phyloP scores from a whole-genome alignment of 2,329 filamentous ascomycete species.

The Leptodontidium sp. region DNA sequence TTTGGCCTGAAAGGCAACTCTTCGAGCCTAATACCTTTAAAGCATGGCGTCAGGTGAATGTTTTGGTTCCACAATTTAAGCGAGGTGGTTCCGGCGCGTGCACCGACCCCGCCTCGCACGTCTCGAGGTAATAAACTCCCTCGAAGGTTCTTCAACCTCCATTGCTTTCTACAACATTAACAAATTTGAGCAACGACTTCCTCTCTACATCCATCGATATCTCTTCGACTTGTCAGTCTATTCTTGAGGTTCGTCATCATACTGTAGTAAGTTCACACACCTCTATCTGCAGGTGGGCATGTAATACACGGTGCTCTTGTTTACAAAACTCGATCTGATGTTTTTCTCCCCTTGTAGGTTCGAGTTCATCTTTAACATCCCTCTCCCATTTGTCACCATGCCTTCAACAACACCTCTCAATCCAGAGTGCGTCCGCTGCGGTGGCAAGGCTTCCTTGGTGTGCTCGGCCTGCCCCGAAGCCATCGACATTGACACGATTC shows the following conservation, averaged over 20 bases:
- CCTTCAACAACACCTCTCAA: not conserved
- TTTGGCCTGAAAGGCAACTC: too few relatives aligned
- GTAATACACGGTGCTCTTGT: not conserved
- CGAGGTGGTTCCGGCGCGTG: not conserved
- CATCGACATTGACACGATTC: not conserved
- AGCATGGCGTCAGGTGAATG: not conserved
- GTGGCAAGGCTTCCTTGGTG: not conserved
- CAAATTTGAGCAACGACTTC: too few relatives aligned
- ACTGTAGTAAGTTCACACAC: not conserved
- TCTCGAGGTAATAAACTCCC: not conserved
- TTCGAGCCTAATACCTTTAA: not conserved
- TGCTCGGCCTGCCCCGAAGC: not conserved
- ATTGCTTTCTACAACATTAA: too few relatives aligned
- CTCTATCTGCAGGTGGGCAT: not conserved
- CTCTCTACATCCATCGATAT: too few relatives aligned
- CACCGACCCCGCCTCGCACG: not conserved
- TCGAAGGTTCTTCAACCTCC: too few relatives aligned
- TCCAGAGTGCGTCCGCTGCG: not conserved
- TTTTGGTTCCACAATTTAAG: slow-evolving; percentile 12
- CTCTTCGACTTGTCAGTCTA: too few relatives aligned
- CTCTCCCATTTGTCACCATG: too few relatives aligned
- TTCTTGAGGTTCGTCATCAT: not conserved
- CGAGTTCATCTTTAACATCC: not conserved
- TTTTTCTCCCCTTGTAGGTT: not conserved
- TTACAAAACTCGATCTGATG: not conserved